Conservation (phyloP, 352 stramenopile genomes). For the Phytophthora sansomeana region DNA sequence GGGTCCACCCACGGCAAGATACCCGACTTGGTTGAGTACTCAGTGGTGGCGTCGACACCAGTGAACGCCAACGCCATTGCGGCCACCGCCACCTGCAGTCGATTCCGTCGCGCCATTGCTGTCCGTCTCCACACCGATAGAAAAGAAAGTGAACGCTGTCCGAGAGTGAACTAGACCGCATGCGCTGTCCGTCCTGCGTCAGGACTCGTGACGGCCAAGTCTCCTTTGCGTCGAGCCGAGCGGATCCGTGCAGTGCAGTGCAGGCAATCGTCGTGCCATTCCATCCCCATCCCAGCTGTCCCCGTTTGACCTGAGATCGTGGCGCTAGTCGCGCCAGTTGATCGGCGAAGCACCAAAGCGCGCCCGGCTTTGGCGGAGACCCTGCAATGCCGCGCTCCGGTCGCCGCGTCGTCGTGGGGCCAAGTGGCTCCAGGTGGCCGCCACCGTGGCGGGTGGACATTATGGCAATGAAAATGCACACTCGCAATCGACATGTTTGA, state of each 20-base stretch:
- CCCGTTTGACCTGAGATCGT: slow-evolving; percentile 7
- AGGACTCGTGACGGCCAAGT: slow-evolving; percentile 4
- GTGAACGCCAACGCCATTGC: neutral
- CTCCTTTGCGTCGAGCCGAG: slow-evolving; percentile 13
- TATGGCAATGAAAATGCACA: too few species aligned
- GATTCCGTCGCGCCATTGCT: slow-evolving; percentile 12
- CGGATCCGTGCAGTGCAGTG: slow-evolving; percentile 18
- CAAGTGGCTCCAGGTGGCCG: neutral
- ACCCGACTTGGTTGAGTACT: slow-evolving; percentile 63
- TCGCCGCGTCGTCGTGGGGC: neutral
- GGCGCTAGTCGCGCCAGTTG: slow-evolving; percentile 6
- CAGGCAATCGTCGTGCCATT: slow-evolving; percentile 26
- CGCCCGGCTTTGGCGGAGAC: neutral
- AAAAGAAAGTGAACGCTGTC: slow-evolving; percentile 32
- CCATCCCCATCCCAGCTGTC: slow-evolving; percentile 31
- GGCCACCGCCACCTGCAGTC: slow-evolving; percentile 1
- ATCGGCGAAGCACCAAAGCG: neutral
- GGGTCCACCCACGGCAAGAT: slow-evolving; percentile 73
- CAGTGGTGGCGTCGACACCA: slow-evolving; percentile 16
- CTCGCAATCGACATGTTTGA: too few species aligned
- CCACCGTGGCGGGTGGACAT: too few species aligned
- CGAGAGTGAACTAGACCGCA: slow-evolving; percentile 29
- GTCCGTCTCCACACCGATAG: neutral
- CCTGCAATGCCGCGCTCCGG: slow-evolving; percentile 2
- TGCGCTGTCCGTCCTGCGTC: slow-evolving; percentile 24